Conservation (phyloP, 805 yeast species). For the Yamadazyma laniorum region DNA sequence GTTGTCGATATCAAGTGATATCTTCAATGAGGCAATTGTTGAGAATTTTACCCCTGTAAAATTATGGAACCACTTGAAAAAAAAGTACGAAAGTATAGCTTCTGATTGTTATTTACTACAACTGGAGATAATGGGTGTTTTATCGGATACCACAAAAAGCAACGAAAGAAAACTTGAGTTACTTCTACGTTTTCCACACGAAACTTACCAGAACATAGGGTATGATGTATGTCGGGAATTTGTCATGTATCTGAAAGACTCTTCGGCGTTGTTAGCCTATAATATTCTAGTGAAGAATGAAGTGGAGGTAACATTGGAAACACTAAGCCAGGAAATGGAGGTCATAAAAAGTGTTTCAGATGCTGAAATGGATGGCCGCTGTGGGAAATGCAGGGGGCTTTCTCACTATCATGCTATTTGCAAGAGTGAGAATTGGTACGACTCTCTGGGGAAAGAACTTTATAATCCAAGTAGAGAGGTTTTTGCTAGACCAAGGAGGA, state of each 20-base stretch:
- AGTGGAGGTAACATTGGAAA: background rate
- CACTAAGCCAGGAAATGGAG: background rate
- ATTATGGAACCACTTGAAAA: slow-evolving; percentile 2
- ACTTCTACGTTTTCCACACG: background rate
- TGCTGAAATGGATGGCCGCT: slow-evolving; percentile 4
- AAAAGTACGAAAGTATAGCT: background rate
- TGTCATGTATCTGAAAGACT: slow-evolving; percentile 1
- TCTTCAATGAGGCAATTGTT: background rate
- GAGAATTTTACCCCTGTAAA: background rate
- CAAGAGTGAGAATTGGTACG: background rate
- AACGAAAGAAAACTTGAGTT: background rate
- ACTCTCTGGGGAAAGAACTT: too few relatives aligned
- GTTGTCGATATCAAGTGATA: background rate
- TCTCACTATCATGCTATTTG: slow-evolving; percentile 1
- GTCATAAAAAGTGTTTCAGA: slow-evolving; percentile 1
- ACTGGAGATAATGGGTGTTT: background rate
- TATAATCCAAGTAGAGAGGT: too few relatives aligned
- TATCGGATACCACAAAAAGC: background rate
- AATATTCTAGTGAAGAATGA: slow-evolving; percentile 3
- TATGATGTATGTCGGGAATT: slow-evolving; percentile 4
- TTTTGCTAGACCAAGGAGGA: too few relatives aligned
- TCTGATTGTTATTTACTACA: background rate
- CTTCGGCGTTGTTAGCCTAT: background rate
- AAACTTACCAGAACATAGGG: background rate
- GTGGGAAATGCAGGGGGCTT: slow-evolving; percentile 1